Base-by-base conservation (phyloP, 2,329 filamentous ascomycete genomes). In the Paradendryphiella salina region DNA sequence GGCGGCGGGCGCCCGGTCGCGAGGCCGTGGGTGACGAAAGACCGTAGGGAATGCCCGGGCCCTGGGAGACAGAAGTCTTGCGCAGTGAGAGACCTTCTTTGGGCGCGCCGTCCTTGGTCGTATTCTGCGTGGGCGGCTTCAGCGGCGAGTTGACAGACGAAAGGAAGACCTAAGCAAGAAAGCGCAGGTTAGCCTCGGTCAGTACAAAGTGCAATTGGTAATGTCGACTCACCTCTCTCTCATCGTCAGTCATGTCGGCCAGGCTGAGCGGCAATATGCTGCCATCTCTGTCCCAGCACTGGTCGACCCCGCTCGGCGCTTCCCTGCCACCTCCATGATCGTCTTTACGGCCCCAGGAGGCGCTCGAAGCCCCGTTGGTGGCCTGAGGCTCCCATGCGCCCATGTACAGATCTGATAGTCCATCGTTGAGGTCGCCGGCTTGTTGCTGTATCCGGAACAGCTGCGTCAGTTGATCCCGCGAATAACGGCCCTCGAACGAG, bases 81-180 rank as follows among this genome's bases (percentile, higher is more conserved):
- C 93, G 88, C 40, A 87, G 83, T 47, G 88, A 86, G 9, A 80
- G 66, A 9, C 79, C 80, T 40, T 70, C 82, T 72, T 74, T 81
- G 72, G 72, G 81, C 71, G 71, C 80, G 53, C 73, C 80, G 73
- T 76, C 85, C 77, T 89, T 93, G 64, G 78, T 80, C 18, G 77
- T 72, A 54, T 78, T 82, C 66, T 89, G 87, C 26, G 85, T 83
- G 15, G 89, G 89, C 7, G 89, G 88, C 75, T 97, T 97, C 61
- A 96, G 79, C 28, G 91, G 88, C 29, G 94, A 96, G 73, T 97
- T 99, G 69, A 99, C 91, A 58, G 95, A 94, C 42, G 83, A 84
- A 42, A 85, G 76, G 74, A 96, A 96, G 57, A 88, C 78, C 88
- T 96, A 66, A 61, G 59, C 52, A 53, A 71, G 46, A 43, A 53